A percentile compares a stretch with the other conserved stretches of the same genome.
Conservation (phyloP, 345 rosid species). For the Gossypium longicalyx region DNA sequence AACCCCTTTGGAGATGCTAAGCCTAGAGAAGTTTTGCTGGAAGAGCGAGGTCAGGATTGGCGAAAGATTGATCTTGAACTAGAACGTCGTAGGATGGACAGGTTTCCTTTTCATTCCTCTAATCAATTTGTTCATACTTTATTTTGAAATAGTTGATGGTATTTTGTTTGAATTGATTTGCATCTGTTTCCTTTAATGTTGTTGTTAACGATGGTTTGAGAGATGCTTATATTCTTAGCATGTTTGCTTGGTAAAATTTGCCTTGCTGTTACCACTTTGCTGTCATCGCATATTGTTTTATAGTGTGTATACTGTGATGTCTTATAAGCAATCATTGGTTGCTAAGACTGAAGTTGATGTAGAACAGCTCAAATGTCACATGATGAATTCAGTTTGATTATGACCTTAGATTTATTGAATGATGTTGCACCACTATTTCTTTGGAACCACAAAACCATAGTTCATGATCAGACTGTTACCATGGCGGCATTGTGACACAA, state of each 20-base stretch:
- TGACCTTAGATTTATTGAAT: neutral
- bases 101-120: constrained; percentile 32
- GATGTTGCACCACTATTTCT: neutral
- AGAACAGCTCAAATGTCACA: neutral
- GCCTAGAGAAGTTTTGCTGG: constrained; percentile 89
- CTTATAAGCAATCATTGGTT: neutral
- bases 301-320: neutral
- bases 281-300: neutral
- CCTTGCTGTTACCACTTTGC: neutral
- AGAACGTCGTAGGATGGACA: constrained; percentile 80
- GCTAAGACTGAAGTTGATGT: neutral
- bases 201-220: neutral
- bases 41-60: constrained; percentile 92
- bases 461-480: neutral
- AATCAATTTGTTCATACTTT: neutral
- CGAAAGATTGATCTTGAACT: constrained; percentile 84
- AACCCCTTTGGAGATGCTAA: constrained; percentile 98
- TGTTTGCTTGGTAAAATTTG: neutral
- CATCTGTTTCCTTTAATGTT: neutral
- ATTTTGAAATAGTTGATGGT: neutral
- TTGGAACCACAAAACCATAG: neutral
- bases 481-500: too few species aligned
- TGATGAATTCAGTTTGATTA: neutral
- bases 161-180: neutral
- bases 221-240: constrained; percentile 5